Evolutionary conservation across 2,329 filamentous ascomycete genomes (phyloP), one percentile per base, ranked within the genome.

Genomic region (Sclerotinia spermophila): DNA sequence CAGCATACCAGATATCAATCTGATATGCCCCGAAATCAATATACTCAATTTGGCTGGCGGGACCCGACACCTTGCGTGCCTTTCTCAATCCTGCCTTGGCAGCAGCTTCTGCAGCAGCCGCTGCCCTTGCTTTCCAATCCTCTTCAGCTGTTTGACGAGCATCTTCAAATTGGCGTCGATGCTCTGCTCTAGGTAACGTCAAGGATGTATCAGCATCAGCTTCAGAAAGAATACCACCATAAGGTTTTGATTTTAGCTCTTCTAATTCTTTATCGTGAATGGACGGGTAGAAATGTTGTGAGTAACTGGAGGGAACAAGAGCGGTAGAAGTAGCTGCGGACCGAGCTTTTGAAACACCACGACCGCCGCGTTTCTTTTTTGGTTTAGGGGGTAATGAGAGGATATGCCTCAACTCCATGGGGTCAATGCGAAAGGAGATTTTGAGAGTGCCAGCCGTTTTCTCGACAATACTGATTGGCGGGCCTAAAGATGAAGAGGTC

Each of bases 1-100:
- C 96, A 42, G 96, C 95, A 82, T 99, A 97, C 94, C 96, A 98
- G 4, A 96, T 99, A 79, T 99, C 96, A 76, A 99, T 99, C 81
- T 99, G 96, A 86, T 92, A 96, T 67, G 94, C 93, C 60, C 96
- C 96, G 82, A 99, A 98, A 77, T 97, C 96, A 82, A 99, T 97
- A 82, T 94, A 97, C 81, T 98, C 96, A 80, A 99, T 98, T 82
- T 97, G 96, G 80, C 94, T 98, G 6, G 93, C 92, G 40, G 93
- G 93, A 0, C 92, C 93, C n/a, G 89, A 89, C 5, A 90, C 84
- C 78, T 97, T 97, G 75, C 90, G 89, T 27, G 88, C 83, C 78
- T 89, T 90, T 76, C 89, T 90, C 33, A 85, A 82, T 21, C 88
- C 83, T 59, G 89, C 88, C n/a, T 84, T 82, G 72, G 88, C 89